These are phyloP conservation scores for Phytophthora meadii DNA, from an alignment of 352 stramenopile species.

Conservation along the genomic window DNA sequence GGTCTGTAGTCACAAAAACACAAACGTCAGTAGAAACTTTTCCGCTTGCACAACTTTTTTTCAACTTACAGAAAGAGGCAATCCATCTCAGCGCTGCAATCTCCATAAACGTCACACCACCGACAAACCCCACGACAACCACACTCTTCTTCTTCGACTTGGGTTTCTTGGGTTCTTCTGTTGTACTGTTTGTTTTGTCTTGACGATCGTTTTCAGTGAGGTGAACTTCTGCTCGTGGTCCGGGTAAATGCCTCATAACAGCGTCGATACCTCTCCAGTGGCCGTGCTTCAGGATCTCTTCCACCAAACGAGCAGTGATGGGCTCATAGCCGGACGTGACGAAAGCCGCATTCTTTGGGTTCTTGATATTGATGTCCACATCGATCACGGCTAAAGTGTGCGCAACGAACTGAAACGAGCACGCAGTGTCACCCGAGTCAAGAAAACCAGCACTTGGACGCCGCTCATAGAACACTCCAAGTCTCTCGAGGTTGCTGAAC, in stretches of 20 bases:
- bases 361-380: conserved; percentile 60
- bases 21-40: conserved; percentile 2
- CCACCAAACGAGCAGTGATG: conserved; percentile 71
- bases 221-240: conserved; percentile 64
- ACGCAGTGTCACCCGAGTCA: conserved; percentile 6
- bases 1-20: conserved; percentile 38
- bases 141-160: conserved; percentile 55
- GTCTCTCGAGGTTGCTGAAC: conserved; percentile 63
- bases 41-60: neutral
- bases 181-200: conserved; percentile 2
- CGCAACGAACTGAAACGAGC: conserved; percentile 40
- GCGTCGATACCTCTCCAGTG: conserved; percentile 58
- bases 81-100: conserved; percentile 81
- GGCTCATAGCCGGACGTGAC: conserved; percentile 79
- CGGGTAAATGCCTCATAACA: conserved; percentile 57
- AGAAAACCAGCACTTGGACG: conserved; percentile 5
- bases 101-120: conserved; percentile 76
- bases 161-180: conserved; percentile 17
- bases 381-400: conserved; percentile 56
- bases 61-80: conserved; percentile 60
- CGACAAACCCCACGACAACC: conserved; percentile 72
- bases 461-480: conserved; percentile 57
- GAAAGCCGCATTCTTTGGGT: conserved; percentile 64
- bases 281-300: conserved; percentile 63
- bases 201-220: conserved; percentile 25